Conservation (phyloP, 768 basidiomycete species). For the Lentinula edodes region DNA sequence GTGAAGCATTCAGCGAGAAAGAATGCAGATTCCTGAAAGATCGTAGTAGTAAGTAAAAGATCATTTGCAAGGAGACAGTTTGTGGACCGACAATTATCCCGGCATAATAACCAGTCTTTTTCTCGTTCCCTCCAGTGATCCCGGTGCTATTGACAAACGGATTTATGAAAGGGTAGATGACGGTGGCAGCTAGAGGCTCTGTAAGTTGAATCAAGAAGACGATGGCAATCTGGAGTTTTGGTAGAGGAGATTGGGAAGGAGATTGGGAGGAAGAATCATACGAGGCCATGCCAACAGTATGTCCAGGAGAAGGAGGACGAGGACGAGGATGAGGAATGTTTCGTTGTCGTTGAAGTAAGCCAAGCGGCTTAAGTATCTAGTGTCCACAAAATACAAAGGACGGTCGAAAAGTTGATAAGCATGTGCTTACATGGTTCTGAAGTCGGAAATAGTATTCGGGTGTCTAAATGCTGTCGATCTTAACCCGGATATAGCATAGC, state of each 20-base stretch:
- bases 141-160: slow-evolving; percentile 9
- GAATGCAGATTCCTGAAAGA: slow-evolving; percentile 22
- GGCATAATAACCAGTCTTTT: slow-evolving; percentile 17
- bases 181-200: slow-evolving; percentile 24
- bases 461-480: background rate
- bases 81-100: slow-evolving; percentile 13
- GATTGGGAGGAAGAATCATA: slow-evolving; percentile 11
- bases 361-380: no score
- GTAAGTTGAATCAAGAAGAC: slow-evolving; percentile 28
- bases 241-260: slow-evolving; percentile 27
- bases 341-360: no score
- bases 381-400: no score
- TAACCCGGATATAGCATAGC: background rate
- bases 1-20: slow-evolving; percentile 20
- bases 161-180: slow-evolving; percentile 19
- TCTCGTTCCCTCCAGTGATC: slow-evolving; percentile 13
- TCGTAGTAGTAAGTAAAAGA: background rate
- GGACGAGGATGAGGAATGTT: background rate
- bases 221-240: slow-evolving; percentile 31
- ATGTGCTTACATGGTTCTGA: background rate
- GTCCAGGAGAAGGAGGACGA: background rate
- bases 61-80: background rate
- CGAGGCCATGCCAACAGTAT: background rate
- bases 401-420: no score
- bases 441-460: background rate